Conservation (phyloP, 148 eudicot genomes). For the Nepenthes gracilis region DNA sequence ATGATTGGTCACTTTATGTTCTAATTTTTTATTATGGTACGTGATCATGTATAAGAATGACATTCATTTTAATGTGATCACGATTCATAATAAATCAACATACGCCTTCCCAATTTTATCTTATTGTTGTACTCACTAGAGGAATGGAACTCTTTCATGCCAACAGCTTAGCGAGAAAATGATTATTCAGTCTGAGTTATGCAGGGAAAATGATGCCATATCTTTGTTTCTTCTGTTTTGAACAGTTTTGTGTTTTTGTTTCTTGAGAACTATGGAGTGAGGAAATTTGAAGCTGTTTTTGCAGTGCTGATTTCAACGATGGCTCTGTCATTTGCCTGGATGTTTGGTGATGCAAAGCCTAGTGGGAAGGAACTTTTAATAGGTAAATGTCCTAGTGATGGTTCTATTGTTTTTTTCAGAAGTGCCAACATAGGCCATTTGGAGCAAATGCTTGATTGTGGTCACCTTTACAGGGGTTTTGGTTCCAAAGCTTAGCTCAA, state of each 20-base stretch:
- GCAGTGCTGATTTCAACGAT: constrained; percentile 64
- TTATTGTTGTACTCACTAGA: no score
- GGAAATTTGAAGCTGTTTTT: constrained; percentile 78
- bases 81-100: no score
- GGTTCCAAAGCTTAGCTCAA: constrained; percentile 64
- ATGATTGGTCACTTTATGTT: no score
- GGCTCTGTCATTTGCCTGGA: constrained; percentile 88
- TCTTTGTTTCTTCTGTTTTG: constrained; percentile 2
- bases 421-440: neutral
- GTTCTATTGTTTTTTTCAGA: neutral
- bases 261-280: constrained; percentile 87
- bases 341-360: constrained; percentile 78
- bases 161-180: neutral
- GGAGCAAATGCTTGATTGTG: neutral
- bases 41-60: no score
- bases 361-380: constrained; percentile 56
- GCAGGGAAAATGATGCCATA: constrained; percentile 3
- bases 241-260: constrained; percentile 71
- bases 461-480: constrained; percentile 49
- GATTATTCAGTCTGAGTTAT: neutral
- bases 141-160: neutral
- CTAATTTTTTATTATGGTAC: no score
- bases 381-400: constrained; percentile 25
- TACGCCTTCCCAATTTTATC: no score
- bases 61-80: no score